Conservation (phyloP, 768 basidiomycete species). For the Lanmaoa pseudosensibilis region DNA sequence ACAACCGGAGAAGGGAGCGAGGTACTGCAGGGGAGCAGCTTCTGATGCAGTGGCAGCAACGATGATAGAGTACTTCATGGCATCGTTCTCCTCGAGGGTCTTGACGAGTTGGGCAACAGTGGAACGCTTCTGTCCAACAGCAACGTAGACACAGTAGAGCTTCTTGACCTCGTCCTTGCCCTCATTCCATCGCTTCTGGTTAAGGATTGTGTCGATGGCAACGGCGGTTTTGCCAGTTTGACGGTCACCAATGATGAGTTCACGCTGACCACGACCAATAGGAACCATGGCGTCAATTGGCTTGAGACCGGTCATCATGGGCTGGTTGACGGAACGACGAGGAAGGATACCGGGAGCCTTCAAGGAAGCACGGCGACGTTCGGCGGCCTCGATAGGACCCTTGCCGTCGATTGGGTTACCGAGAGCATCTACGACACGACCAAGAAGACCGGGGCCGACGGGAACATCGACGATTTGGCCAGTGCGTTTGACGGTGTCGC, state of each 20-base stretch:
- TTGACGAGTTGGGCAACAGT: constrained; percentile 99
- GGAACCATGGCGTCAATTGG: constrained; percentile 99
- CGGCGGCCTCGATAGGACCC: constrained; percentile 90
- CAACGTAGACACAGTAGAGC: constrained; percentile 99
- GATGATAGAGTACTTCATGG: constrained; percentile 99
- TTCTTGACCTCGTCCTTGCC: constrained; percentile 96
- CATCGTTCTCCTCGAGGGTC: constrained; percentile 99
- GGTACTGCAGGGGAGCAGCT: constrained; percentile 98
- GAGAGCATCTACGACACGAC: constrained; percentile 98
- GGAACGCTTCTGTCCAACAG: constrained; percentile 98
- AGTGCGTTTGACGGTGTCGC: constrained; percentile 99
- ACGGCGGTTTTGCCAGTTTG: constrained; percentile 99
- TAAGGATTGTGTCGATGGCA: constrained; percentile 99
- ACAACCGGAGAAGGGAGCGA: constrained; percentile 99
- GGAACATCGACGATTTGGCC: constrained; percentile 99
- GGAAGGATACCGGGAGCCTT: constrained; percentile 99
- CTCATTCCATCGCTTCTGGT: constrained; percentile 99
- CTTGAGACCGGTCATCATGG: constrained; percentile 99
- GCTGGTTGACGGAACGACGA: constrained; percentile 99
- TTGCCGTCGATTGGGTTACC: constrained; percentile 99
- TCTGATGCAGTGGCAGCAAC: constrained; percentile 99
- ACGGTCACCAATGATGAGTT: constrained; percentile 99
- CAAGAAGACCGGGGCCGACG: constrained; percentile 94
- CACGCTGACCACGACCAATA: constrained; percentile 99
- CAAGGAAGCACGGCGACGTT: constrained; percentile 95